These are phyloP conservation scores for Fusarium ramigenum DNA, from an alignment of 2,329 filamentous ascomycete genomes.

Conservation along the genomic window DNA sequence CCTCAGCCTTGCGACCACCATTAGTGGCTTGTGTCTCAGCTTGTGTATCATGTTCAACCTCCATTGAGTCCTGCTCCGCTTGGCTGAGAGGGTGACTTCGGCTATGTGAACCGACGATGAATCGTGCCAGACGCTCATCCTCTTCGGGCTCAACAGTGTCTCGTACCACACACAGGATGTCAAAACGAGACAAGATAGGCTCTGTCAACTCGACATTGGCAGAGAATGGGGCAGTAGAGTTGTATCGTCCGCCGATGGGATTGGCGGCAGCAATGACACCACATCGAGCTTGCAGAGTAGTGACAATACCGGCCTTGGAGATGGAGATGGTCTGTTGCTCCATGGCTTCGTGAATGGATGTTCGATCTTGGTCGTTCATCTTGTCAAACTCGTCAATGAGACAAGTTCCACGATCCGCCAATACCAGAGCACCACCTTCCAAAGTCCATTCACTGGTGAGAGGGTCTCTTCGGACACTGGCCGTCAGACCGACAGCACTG, in stretches of 20 bases:
- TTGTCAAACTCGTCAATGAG: conserved; percentile 99
- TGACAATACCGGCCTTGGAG: conserved; percentile 98
- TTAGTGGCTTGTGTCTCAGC: conserved; percentile 48
- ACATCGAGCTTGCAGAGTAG: conserved; percentile 93
- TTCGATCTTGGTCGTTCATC: conserved; percentile 99
- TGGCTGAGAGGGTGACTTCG: conserved; percentile 80
- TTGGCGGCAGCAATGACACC: conserved; percentile 97
- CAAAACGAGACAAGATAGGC: conserved; percentile 96
- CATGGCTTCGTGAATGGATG: conserved; percentile 99
- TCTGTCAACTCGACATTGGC: conserved; percentile 97
- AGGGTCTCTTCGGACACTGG: conserved; percentile 93
- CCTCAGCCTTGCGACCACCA: conserved; percentile 51
- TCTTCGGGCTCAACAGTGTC: conserved; percentile 93
- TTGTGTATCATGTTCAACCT: conserved; percentile 66
- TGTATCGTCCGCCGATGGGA: conserved; percentile 95
- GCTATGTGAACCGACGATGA: conserved; percentile 94
- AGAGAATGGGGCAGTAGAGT: conserved; percentile 93
- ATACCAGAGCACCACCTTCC: conserved; percentile 92
- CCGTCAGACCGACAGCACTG: conserved; percentile 95
- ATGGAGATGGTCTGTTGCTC: conserved; percentile 99
- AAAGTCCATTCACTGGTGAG: conserved; percentile 97
- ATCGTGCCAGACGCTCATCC: conserved; percentile 91
- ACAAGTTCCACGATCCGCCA: conserved; percentile 94
- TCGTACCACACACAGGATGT: conserved; percentile 94
- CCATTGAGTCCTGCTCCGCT: conserved; percentile 63